Conservation (phyloP, 768 basidiomycete genomes). For the Podaxis sp. region DNA sequence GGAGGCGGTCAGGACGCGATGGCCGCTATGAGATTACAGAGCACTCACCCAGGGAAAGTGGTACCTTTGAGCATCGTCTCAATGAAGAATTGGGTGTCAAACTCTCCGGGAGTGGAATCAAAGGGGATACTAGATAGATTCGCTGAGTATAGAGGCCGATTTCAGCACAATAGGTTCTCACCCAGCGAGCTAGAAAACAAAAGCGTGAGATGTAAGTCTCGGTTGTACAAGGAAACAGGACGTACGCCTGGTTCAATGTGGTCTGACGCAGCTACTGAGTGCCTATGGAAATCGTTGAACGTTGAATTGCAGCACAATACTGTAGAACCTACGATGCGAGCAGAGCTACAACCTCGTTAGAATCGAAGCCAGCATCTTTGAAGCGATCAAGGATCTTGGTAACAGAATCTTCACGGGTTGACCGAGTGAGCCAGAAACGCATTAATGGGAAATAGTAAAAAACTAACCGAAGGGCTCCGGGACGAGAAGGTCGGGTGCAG, state of each 20-base stretch:
- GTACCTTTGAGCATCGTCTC: slow-evolving; percentile 41
- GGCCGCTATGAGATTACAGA: too few relatives aligned
- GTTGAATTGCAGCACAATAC: neutral
- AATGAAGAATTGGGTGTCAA: slow-evolving; percentile 47
- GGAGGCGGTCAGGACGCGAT: neutral
- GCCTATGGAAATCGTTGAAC: neutral
- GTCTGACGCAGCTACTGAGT: slow-evolving; percentile 11
- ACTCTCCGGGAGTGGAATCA: slow-evolving; percentile 43
- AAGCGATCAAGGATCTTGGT: slow-evolving; percentile 22
- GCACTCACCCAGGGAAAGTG: slow-evolving; percentile 32
- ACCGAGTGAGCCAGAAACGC: neutral
- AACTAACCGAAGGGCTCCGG: slow-evolving; percentile 21
- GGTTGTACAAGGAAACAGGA: neutral
- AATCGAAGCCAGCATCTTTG: slow-evolving; percentile 24
- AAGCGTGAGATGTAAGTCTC: neutral
- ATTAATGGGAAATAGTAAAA: neutral
- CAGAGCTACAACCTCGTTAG: slow-evolving; percentile 18
- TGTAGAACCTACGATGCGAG: slow-evolving; percentile 11
- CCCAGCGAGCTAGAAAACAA: slow-evolving; percentile 5
- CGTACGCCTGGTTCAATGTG: slow-evolving; percentile 7
- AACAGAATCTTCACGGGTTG: slow-evolving; percentile 17
- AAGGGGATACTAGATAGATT: slow-evolving; percentile 31
- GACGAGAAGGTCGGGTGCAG: slow-evolving; percentile 30
- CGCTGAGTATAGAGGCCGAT: neutral
- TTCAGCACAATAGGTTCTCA: neutral